Base-by-base conservation (phyloP, 805 yeast genomes). In the Lipomyces spencermartinsiae region DNA sequence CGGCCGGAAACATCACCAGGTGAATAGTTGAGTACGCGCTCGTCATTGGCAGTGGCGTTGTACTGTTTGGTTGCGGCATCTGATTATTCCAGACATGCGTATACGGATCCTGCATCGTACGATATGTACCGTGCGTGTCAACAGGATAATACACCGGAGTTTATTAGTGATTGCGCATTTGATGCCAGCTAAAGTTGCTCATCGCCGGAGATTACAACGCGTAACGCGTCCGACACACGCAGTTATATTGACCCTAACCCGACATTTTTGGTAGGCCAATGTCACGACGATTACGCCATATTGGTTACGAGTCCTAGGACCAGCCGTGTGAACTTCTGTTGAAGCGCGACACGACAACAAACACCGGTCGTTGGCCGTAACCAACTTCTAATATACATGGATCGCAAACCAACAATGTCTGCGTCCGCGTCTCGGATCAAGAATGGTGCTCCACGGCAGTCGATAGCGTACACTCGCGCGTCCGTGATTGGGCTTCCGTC, bases 1-100 rank as follows among this genome's bases (percentile, higher is more conserved):
- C 72, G 2, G 59, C 58, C 4, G 71, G 72, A 33, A 69, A 69
- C 59, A 69, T 34, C 19, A 69, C 60, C 29, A 63, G 58, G 57
- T 69, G 66, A 16, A 67, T 59, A 8, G 63, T 63, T 7, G 70
- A 67, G 25, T 64, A 66, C 22, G 64, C 63, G 29, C 29, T 25
- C 22, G 67, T 19, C 35, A 63, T 58, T 9, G 49, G 22, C 25
- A n/a, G n/a, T n/a, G n/a, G n/a, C n/a, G n/a, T n/a, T n/a, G n/a
- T n/a, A n/a, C 49, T 22, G 22, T 43, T 43, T 43, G 49, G 8
- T 43, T 16, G 49, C 7, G 19, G 7, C 9, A 19, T 3, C 10
- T 0, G 49, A 12, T 55, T 16, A 22, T 46, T 33, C 62, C 8
- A 19, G 37, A 10, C 35, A 9, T 9, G 34, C 14, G 35, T 56